Evolutionary conservation across 805 yeast genomes (phyloP).

Genomic region (Candida caryicola): DNA sequence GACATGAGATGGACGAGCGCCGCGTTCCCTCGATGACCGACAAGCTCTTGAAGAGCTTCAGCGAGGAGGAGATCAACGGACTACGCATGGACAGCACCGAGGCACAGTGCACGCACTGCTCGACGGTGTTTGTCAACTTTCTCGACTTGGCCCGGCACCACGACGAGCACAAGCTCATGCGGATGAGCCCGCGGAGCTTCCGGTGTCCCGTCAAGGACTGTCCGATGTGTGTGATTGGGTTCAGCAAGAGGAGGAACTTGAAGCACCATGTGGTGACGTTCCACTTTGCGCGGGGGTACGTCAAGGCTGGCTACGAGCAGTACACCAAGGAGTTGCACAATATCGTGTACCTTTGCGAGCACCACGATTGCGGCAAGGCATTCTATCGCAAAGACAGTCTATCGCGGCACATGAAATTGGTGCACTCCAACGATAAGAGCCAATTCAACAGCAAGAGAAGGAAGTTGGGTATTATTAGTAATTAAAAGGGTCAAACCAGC

Average conservation of each 20-base stretch:
- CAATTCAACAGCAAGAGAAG: conserved; percentile 2
- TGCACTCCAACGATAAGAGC: conserved; percentile 10
- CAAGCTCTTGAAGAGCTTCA: conserved; percentile 3
- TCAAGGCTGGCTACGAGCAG: conserved; percentile 6
- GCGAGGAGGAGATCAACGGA: conserved; percentile 1
- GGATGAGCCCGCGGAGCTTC: conserved; percentile 22
- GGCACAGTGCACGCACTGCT: conserved; percentile 26
- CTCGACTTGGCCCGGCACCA: conserved; percentile 35
- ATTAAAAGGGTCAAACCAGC: too few relatives aligned
- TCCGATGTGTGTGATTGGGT: conserved; percentile 44
- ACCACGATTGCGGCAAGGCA: conserved; percentile 12
- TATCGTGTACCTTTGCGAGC: conserved; percentile 10
- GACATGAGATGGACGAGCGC: not conserved
- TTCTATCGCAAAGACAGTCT: conserved; percentile 16
- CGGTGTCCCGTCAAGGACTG: conserved; percentile 32
- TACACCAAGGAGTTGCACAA: conserved; percentile 5
- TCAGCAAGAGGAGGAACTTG: conserved; percentile 25
- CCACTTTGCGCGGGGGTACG: conserved; percentile 22
- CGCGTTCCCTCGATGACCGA: conserved; percentile 1
- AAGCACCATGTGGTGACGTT: conserved; percentile 26
- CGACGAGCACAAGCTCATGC: conserved; percentile 24
- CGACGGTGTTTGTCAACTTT: conserved; percentile 25
- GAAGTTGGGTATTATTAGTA: conserved; percentile 1
- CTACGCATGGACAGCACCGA: conserved; percentile 7
- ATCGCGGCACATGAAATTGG: conserved; percentile 13